A percentile compares a stretch with the other conserved stretches of the same genome.
Evolutionary conservation across 208 protist genomes (phyloP).

Genomic region (Entamoeba dispar): DNA sequence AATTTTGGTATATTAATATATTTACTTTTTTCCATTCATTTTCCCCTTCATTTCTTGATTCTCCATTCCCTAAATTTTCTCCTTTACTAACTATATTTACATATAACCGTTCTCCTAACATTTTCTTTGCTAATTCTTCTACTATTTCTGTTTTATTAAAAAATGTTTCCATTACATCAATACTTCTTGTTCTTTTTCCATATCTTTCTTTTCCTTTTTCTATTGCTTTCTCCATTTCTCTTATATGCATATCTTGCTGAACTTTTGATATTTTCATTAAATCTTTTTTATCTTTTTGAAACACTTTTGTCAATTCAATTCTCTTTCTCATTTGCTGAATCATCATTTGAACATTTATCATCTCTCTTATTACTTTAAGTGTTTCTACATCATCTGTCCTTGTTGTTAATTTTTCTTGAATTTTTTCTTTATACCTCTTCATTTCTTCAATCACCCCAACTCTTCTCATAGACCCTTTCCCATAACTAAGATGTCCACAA

Average conservation of each 20-base stretch:
- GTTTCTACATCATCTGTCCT: neutral
- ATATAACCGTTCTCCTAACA: neutral
- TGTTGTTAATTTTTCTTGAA: neutral
- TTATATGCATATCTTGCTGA: neutral
- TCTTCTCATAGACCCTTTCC: too few species aligned
- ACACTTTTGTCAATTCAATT: neutral
- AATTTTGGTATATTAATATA: neutral
- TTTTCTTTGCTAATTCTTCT: neutral
- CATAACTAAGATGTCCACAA: too few species aligned
- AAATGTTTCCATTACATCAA: neutral
- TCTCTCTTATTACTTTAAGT: neutral
- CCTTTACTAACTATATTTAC: neutral
- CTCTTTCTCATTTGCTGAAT: neutral
- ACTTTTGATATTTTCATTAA: neutral
- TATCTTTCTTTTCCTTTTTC: neutral
- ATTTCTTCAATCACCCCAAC: too few species aligned
- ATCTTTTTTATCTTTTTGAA: neutral
- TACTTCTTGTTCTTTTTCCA: neutral
- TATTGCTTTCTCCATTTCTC: neutral
- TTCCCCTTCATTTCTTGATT: neutral
- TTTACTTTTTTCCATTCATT: neutral
- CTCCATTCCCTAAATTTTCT: neutral
- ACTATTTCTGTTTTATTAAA: neutral
- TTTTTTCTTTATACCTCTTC: too few species aligned
- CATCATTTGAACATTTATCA: neutral